phyloP scores from a whole-genome alignment of 345 rosid genomes.

The Bruguiera gymnorhiza region DNA sequence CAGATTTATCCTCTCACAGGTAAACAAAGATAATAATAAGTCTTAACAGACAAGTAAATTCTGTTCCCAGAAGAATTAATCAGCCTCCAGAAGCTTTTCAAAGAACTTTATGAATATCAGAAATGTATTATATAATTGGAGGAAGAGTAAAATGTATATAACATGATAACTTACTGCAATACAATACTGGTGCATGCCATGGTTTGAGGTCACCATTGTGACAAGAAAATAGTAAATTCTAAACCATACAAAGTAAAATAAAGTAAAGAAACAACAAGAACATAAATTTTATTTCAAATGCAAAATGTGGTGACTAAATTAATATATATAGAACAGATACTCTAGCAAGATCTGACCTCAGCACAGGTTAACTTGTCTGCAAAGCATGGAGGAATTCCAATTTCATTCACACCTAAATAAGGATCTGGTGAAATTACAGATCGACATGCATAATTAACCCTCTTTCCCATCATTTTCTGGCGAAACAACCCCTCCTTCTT shows the following conservation, averaged over 20 bases:
- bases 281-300: background rate
- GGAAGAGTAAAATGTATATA: too few relatives aligned
- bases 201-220: too few relatives aligned
- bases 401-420: constrained; percentile 90
- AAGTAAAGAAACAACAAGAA: too few relatives aligned
- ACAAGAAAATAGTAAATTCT: too few relatives aligned
- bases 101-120: background rate
- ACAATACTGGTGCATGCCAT: too few relatives aligned
- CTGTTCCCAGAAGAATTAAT: background rate
- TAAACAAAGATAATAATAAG: background rate
- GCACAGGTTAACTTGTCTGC: constrained; percentile 86
- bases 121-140: too few relatives aligned
- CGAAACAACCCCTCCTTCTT: constrained; percentile 96
- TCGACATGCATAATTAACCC: constrained; percentile 95
- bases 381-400: constrained; percentile 94
- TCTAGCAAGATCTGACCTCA: constrained; percentile 49
- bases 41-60: background rate
- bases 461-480: constrained; percentile 99
- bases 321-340: background rate
- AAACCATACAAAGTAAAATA: too few relatives aligned
- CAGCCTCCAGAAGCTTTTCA: background rate
- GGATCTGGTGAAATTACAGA: constrained; percentile 99
- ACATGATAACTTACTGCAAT: too few relatives aligned
- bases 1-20: too few relatives aligned
- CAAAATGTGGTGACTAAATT: background rate